Evolutionary conservation across 331 rosid genomes (phyloP), one percentile per base, ranked within the genome.

Genomic region (Quercus phellos): DNA sequence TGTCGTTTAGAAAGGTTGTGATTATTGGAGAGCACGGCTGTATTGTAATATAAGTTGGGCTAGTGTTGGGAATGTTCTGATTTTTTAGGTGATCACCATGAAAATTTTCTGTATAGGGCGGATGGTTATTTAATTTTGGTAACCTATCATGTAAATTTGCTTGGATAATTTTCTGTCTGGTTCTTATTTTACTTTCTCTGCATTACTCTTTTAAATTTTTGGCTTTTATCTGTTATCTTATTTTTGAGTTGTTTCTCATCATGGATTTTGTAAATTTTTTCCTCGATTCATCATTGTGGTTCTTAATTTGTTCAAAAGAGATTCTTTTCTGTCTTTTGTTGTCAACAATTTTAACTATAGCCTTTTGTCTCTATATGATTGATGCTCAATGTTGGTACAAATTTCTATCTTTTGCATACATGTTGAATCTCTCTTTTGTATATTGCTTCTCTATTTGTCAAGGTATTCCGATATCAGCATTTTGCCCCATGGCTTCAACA

Each of bases 21-120:
- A 73, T 42, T 29, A 22, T 78, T 43, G 79, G 68, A 76, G 72
- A 30, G 88, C 63, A 82, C 54, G 19, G 83, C 76, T 77, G 80
- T 74, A 71, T 80, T 90, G 90, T 87, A 85, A 84, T 78, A 73
- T 86, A 84, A 77, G 51, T 59, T 13, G n/a, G 83, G 81, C 84
- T 43, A 50, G 68, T 83, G 67, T 30, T 75, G 34, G 46, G 83
- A 77, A 80, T 56, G 77, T 73, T 72, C 22, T 77, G 53, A 69
- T 22, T 79, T 58, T 84, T 70, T 70, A 60, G 84, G 78, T 78
- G 63, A 83, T 84, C 89, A 76, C 86, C 81, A 38, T 14, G 54
- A 70, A 70, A 70, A 54, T 51, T 12, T 32, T 76, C 14, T 89
- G 92, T 86, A 86, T 82, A 89, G 86, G 76, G 63, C 79, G 77